Base-by-base conservation (phyloP, 2,329 filamentous ascomycete species). In the Graphiopsis chlorocephala region DNA sequence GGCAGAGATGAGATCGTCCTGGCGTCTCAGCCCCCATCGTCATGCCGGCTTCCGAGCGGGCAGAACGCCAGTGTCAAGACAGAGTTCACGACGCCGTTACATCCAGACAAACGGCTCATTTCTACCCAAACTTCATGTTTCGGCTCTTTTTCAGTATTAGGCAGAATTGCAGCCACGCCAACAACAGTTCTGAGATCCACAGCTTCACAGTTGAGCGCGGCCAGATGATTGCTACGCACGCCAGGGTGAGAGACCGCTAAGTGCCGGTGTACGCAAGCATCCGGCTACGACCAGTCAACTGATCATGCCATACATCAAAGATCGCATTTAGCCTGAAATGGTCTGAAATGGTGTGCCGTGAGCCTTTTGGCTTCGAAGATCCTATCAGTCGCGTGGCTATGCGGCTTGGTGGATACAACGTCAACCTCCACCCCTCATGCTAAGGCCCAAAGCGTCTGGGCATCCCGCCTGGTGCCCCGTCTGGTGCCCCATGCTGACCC, bases 291-390 rank as follows among this genome's bases (percentile, higher is more conserved):
- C 29, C 26, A 53, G 50, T 28, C 25, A 29, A 28, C 29, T 29
- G 29, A 17, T 28, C 26, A 20, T 20, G 28, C 17, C 26, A 11
- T 29, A 11, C 60, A 55, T 55, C 48, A 62, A 11, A 50, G 11
- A 53, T 28, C 25, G 33, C 31, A 62, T 62, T 62, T 50, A 62
- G 60, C 60, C 60, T 62, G 48, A 62, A 62, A n/a, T 45, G 17
- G 48, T 28, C 60, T 62, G 48, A 62, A 62, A n/a, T 45, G 17
- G 48, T 28, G 58, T 61, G 42, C 58, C 58, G 45, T 20, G 58
- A 48, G 28, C 45, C 45, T 48, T n/a, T 25, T 50, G 50, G 17
- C 48, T 35, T 62, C 48, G 31, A 26, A 45, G 23, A 33, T 26
- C 60, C 60, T 55, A 62, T 52, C 60, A 53, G 12, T 62, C 48